These are phyloP conservation scores for Aspergillus sparsus DNA, from an alignment of 495 filamentous ascomycete species.

Conservation along the genomic window DNA sequence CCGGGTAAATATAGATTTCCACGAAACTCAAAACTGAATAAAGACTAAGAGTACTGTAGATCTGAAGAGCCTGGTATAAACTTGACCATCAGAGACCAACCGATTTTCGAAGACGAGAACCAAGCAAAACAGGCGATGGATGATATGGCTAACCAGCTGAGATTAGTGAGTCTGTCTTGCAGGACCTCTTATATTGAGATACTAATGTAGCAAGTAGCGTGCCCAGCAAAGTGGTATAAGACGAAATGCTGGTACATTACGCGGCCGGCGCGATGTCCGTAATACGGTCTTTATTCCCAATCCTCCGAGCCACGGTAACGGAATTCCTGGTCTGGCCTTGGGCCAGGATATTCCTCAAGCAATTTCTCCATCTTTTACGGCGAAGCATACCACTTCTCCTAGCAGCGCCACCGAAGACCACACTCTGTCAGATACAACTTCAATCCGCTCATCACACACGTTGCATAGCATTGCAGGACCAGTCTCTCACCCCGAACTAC, in stretches of 20 bases:
- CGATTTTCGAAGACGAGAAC: slow-evolving; percentile 87
- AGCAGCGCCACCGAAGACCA: slow-evolving; percentile 56
- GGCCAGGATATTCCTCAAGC: slow-evolving; percentile 28
- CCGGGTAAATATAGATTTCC: slow-evolving; percentile 45
- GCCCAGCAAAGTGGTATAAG: slow-evolving; percentile 58
- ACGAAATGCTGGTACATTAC: slow-evolving; percentile 72
- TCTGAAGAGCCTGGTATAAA: slow-evolving; percentile 76
- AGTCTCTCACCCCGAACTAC: slow-evolving; percentile 79
- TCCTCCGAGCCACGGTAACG: slow-evolving; percentile 38
- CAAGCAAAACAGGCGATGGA: slow-evolving; percentile 87
- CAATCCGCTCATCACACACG: slow-evolving; percentile 85
- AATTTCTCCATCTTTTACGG: slow-evolving; percentile 37
- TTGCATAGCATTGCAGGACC: slow-evolving; percentile 60
- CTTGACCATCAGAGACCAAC: slow-evolving; percentile 87
- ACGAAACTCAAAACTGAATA: neutral
- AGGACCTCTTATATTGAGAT: slow-evolving; percentile 3
- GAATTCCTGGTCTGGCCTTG: slow-evolving; percentile 22
- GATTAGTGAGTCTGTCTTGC: slow-evolving; percentile 52
- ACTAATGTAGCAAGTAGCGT: slow-evolving; percentile 41
- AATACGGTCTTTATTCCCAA: slow-evolving; percentile 80
- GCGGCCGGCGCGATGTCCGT: slow-evolving; percentile 87
- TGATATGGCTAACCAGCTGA: slow-evolving; percentile 85
- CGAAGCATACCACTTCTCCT: slow-evolving; percentile 46
- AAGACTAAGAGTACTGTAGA: slow-evolving; percentile 35
- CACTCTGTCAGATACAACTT: slow-evolving; percentile 81